phyloP scores from a whole-genome alignment of 805 yeast genomes.

The Wickerhamomyces tratensis region DNA sequence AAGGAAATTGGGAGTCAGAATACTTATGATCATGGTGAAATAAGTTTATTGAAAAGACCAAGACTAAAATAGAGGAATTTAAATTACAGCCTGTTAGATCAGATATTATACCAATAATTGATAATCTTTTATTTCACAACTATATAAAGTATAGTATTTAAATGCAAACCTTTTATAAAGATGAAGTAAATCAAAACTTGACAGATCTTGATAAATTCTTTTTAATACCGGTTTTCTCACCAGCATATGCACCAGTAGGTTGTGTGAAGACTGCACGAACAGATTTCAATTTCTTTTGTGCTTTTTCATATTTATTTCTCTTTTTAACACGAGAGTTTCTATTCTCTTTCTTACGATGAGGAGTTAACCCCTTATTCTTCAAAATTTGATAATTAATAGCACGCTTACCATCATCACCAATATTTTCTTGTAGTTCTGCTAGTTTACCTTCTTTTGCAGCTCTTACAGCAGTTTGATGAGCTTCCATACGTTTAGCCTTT shows the following conservation, averaged over 20 bases:
- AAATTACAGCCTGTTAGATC: too few species aligned
- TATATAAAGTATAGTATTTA: too few species aligned
- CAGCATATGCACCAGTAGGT: conserved; percentile 73
- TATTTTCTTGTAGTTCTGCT: conserved; percentile 51
- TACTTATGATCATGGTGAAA: too few species aligned
- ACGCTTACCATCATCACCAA: conserved; percentile 81
- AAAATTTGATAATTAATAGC: conserved; percentile 91
- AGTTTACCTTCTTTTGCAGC: conserved; percentile 84
- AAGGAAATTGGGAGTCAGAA: too few species aligned
- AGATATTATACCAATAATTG: too few species aligned
- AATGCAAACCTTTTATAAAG: too few species aligned
- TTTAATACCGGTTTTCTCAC: conserved; percentile 96
- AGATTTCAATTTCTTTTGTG: conserved; percentile 87
- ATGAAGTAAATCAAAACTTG: conserved; percentile 34
- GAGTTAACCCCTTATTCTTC: conserved; percentile 94
- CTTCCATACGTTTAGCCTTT: conserved; percentile 44
- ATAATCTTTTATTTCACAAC: too few species aligned
- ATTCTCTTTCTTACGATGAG: conserved; percentile 85
- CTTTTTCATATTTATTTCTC: conserved; percentile 93
- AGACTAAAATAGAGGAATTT: too few species aligned
- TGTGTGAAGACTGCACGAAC: conserved; percentile 81
- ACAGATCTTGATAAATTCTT: conserved; percentile 86
- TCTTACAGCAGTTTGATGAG: conserved; percentile 60
- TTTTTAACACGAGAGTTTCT: conserved; percentile 96
- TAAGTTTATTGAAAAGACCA: too few species aligned